Conservation (phyloP, 495 filamentous ascomycete species). For the Rhypophila decipiens region DNA sequence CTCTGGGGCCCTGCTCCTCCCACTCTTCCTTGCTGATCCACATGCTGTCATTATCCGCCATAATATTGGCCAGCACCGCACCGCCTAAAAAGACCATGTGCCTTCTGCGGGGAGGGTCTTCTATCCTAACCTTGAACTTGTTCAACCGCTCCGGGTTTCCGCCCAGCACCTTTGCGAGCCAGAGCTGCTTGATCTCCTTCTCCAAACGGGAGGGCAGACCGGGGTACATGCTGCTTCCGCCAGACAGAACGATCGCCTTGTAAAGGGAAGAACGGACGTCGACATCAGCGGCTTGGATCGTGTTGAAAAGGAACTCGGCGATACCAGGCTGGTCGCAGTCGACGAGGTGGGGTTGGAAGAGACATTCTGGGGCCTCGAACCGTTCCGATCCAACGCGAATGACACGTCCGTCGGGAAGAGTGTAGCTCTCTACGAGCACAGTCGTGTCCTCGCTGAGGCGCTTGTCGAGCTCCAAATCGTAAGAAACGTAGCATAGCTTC, state of each 20-base stretch:
- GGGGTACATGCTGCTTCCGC: constrained; percentile 97
- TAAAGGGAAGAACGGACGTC: constrained; percentile 89
- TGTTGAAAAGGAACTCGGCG: constrained; percentile 96
- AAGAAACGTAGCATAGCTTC: constrained; percentile 98
- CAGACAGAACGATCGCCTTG: constrained; percentile 94
- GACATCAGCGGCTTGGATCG: constrained; percentile 91
- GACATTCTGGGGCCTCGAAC: constrained; percentile 95
- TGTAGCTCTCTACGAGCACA: constrained; percentile 94
- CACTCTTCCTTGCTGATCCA: constrained; percentile 97
- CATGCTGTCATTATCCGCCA: constrained; percentile 98
- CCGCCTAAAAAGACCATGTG: constrained; percentile 99
- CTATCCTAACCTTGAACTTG: constrained; percentile 99
- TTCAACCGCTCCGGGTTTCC: constrained; percentile 88
- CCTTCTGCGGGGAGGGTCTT: constrained; percentile 89
- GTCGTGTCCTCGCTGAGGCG: constrained; percentile 95
- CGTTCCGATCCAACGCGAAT: constrained; percentile 93
- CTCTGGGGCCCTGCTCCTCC: constrained; percentile 84
- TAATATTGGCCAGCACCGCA: constrained; percentile 95
- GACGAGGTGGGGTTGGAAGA: constrained; percentile 98
- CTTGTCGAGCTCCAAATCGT: constrained; percentile 95
- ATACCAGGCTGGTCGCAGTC: constrained; percentile 97
- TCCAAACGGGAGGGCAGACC: constrained; percentile 89
- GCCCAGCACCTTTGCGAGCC: constrained; percentile 84
- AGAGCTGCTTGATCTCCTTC: constrained; percentile 98
- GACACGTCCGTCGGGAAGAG: constrained; percentile 89